Evolutionary conservation across 768 basidiomycete genomes (phyloP).

Genomic region (Lyophyllum semitale): DNA sequence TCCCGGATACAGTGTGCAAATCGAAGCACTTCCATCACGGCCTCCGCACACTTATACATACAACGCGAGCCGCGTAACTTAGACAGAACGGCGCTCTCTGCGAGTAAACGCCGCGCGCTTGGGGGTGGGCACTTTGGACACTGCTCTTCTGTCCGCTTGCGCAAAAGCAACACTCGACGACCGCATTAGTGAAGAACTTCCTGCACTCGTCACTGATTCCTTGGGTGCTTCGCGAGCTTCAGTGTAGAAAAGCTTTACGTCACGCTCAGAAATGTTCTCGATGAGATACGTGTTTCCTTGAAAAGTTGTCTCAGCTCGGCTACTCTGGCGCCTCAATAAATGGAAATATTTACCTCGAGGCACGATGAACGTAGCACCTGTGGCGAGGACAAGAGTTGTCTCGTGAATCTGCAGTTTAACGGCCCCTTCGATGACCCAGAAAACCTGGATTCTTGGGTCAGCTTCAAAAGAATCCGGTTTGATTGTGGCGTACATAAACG

Average conservation of each 20-base stretch:
- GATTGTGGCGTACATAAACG: constrained; percentile 49
- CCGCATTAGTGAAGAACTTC: constrained; percentile 2
- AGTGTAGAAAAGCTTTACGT: constrained; percentile 87
- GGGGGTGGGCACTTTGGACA: constrained; percentile 9
- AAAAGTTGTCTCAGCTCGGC: neutral
- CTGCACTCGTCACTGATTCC: constrained; percentile 1
- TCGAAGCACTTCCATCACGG: no score
- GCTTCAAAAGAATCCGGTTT: neutral
- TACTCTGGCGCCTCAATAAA: no score
- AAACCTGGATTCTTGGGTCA: constrained; percentile 33
- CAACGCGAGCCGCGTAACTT: no score
- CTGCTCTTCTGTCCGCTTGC: neutral
- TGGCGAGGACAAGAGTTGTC: constrained; percentile 72
- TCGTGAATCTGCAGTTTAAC: constrained; percentile 85
- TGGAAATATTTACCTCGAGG: constrained; percentile 34
- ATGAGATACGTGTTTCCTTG: constrained; percentile 62
- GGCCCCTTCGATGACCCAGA: constrained; percentile 82
- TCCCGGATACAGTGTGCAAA: no score
- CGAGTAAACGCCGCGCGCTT: constrained; percentile 13
- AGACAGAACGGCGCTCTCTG: neutral
- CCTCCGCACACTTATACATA: no score
- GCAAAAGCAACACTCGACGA: constrained; percentile 13
- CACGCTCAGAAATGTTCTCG: constrained; percentile 81
- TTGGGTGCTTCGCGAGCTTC: constrained; percentile 61
- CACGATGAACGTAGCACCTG: constrained; percentile 60